phyloP scores from a whole-genome alignment of 257 asterid genomes.

The Capsicum rhomboideum region DNA sequence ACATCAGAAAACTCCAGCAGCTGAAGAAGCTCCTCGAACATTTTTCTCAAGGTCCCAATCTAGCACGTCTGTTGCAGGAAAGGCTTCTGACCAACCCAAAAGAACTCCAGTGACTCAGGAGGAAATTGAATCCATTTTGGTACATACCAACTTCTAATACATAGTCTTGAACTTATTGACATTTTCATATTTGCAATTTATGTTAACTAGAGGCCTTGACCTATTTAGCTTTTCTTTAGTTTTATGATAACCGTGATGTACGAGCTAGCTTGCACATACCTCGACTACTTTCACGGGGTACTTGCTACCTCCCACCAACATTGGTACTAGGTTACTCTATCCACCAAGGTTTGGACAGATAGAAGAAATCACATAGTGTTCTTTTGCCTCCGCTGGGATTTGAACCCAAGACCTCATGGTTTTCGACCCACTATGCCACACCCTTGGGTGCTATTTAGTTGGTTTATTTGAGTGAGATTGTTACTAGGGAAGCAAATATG shows the following conservation, averaged over 20 bases:
- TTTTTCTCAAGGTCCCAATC: constrained; percentile 54
- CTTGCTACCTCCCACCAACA: no score
- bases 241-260: neutral
- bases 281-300: no score
- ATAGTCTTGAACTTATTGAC: neutral
- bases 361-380: neutral
- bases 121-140: constrained; percentile 88
- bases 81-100: constrained; percentile 94
- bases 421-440: neutral
- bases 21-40: constrained; percentile 31
- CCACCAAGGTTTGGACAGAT: neutral
- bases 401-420: neutral
- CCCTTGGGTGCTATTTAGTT: neutral
- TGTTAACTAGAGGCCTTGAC: neutral
- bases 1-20: constrained; percentile 27
- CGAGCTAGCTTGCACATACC: neutral
- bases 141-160: constrained; percentile 13
- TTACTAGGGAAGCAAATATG: neutral
- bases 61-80: constrained; percentile 55
- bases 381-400: neutral
- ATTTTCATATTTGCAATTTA: neutral
- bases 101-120: constrained; percentile 78
- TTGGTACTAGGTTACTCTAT: neutral
- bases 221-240: neutral
- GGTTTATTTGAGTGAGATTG: neutral